Conservation (phyloP, 352 stramenopile species). For the Globisporangium echinulatum region DNA sequence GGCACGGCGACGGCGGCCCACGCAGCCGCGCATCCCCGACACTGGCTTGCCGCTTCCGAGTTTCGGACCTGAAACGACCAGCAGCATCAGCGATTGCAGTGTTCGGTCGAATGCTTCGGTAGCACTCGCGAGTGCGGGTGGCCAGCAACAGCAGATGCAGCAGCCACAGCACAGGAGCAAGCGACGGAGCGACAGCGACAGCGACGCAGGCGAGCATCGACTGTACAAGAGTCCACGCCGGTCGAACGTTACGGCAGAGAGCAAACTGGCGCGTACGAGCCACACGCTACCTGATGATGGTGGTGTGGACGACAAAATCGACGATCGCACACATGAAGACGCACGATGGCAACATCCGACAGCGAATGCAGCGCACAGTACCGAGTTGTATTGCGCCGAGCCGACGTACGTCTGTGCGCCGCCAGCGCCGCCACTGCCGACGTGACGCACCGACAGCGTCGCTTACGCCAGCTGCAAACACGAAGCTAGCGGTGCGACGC, state of each 20-base stretch:
- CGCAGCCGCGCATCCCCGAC: slow-evolving; percentile 6
- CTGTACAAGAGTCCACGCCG: slow-evolving; percentile 13
- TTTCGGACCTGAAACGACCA: not conserved
- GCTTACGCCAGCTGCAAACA: not conserved
- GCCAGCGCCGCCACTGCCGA: slow-evolving; percentile 1
- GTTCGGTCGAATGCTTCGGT: not conserved
- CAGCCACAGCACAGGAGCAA: slow-evolving; percentile 6
- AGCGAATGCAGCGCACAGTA: not conserved
- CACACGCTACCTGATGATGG: too few species aligned
- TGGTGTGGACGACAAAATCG: too few species aligned
- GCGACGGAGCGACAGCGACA: slow-evolving; percentile 10
- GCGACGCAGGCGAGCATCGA: not conserved
- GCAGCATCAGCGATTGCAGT: not conserved
- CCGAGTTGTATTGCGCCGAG: slow-evolving; percentile 3
- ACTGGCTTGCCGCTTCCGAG: slow-evolving; percentile 1
- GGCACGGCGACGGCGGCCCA: slow-evolving; percentile 5
- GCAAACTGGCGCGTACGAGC: not conserved
- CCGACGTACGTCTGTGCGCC: not conserved
- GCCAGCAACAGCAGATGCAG: not conserved
- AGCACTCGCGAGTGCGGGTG: not conserved
- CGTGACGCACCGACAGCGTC: not conserved
- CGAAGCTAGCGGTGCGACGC: not conserved
- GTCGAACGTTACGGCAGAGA: not conserved
- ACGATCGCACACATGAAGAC: too few species aligned
- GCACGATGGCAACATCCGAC: not conserved